phyloP scores from a whole-genome alignment of 345 rosid species.

The Nasturtium officinale region DNA sequence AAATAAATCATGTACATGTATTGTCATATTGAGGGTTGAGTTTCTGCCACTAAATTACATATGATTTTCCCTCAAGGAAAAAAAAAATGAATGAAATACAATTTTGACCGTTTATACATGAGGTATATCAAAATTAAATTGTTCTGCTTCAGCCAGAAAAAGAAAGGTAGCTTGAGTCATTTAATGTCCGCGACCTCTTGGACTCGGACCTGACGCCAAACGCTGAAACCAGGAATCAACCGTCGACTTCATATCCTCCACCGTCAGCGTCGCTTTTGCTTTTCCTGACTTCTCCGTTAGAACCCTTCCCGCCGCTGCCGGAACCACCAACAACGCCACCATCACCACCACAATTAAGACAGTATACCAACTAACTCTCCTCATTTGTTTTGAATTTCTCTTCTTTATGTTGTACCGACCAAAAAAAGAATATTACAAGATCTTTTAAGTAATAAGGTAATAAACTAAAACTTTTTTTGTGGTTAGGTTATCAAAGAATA shows the following conservation, averaged over 20 bases:
- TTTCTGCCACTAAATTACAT: constrained; percentile 3
- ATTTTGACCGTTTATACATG: constrained; percentile 5
- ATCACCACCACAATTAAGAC: constrained; percentile 34
- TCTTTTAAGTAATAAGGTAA: not conserved
- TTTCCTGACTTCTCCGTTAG: constrained; percentile 23
- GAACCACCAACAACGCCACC: constrained; percentile 25
- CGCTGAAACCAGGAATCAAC: constrained; percentile 44
- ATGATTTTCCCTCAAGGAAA: not conserved
- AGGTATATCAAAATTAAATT: not conserved
- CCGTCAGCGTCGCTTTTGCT: constrained; percentile 13
- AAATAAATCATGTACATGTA: constrained; percentile 23
- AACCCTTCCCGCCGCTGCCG: constrained; percentile 39
- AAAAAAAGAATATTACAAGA: not conserved
- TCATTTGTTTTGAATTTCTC: constrained; percentile 17
- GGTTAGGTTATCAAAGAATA: not conserved
- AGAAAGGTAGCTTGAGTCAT: not conserved
- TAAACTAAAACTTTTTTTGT: not conserved
- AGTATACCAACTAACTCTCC: constrained; percentile 35
- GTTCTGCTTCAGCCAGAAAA: not conserved
- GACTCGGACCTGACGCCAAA: constrained; percentile 40
- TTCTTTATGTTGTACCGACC: not conserved
- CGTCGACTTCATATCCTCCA: constrained; percentile 33
- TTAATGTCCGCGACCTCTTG: constrained; percentile 43
- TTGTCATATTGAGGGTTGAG: constrained; percentile 3
- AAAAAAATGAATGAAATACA: constrained; percentile 29